Conservation (phyloP, 345 rosid species). For the Psidium guajava region DNA sequence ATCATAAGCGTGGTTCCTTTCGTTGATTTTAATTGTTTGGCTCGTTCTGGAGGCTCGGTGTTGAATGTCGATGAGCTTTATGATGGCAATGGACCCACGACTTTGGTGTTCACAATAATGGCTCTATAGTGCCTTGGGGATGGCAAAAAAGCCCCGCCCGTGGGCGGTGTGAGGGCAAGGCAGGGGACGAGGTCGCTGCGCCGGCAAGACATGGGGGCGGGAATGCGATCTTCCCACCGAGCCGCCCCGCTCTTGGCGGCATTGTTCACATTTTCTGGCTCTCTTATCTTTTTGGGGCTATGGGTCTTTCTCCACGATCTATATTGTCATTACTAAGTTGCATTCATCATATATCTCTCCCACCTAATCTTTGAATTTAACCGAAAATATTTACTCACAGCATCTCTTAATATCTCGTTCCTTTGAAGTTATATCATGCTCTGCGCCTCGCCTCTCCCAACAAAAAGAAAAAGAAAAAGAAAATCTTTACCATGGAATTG, state of each 20-base stretch:
- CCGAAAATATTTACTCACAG: background rate
- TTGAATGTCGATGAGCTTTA: background rate
- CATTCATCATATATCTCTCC: background rate
- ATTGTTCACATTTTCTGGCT: background rate
- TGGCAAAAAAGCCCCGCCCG: background rate
- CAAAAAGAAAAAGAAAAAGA: too few relatives aligned
- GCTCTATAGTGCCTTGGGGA: background rate
- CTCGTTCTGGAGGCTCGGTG: background rate
- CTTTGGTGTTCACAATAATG: background rate
- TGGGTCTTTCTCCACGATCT: background rate
- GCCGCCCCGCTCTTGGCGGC: background rate
- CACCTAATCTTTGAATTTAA: background rate
- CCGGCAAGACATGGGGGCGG: background rate
- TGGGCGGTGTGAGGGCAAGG: background rate
- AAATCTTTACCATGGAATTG: background rate
- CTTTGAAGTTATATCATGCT: background rate
- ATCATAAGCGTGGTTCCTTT: background rate
- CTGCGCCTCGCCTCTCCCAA: background rate
- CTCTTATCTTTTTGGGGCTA: background rate
- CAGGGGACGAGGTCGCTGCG: background rate
- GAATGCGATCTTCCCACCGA: background rate
- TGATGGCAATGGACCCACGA: constrained; percentile 5
- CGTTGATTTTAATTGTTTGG: background rate
- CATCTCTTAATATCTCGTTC: background rate
- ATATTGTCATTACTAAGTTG: background rate